Conservation (phyloP, 176 grass and related monocot species). For the Pontederia crassipes region DNA sequence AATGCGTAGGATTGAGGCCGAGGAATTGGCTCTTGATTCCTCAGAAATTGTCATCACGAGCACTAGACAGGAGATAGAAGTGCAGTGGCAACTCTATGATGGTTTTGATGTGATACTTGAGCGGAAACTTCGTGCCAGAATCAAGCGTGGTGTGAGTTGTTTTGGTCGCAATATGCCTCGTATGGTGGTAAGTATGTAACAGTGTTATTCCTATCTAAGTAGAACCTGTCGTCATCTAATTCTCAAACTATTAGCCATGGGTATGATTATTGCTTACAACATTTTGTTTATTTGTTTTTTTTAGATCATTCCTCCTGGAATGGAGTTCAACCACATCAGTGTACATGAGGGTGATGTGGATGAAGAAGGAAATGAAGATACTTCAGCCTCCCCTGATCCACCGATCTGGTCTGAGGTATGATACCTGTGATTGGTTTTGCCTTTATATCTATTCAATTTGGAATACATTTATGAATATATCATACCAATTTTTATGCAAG, state of each 20-base stretch:
- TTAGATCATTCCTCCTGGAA: conserved; percentile 67
- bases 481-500: neutral
- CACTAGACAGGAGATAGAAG: conserved; percentile 73
- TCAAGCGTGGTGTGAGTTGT: conserved; percentile 58
- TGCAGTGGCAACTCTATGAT: conserved; percentile 69
- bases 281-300: neutral
- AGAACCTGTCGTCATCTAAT: neutral
- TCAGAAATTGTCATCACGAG: conserved; percentile 73
- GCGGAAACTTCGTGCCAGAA: conserved; percentile 52
- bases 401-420: conserved; percentile 65
- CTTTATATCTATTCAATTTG: neutral
- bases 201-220: neutral
- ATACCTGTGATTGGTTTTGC: neutral
- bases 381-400: conserved; percentile 46
- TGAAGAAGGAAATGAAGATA: conserved; percentile 50
- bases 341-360: conserved; percentile 60
- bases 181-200: conserved; percentile 56
- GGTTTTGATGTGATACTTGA: conserved; percentile 78
- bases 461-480: neutral
- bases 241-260: neutral
- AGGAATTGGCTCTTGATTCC: conserved; percentile 62
- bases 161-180: conserved; percentile 75
- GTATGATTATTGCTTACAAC: neutral
- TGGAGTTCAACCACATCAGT: conserved; percentile 55
- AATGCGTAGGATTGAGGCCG: conserved; percentile 71